Evolutionary conservation across 352 stramenopile species (phyloP).

Genomic region (Pythium utonaiense): DNA sequence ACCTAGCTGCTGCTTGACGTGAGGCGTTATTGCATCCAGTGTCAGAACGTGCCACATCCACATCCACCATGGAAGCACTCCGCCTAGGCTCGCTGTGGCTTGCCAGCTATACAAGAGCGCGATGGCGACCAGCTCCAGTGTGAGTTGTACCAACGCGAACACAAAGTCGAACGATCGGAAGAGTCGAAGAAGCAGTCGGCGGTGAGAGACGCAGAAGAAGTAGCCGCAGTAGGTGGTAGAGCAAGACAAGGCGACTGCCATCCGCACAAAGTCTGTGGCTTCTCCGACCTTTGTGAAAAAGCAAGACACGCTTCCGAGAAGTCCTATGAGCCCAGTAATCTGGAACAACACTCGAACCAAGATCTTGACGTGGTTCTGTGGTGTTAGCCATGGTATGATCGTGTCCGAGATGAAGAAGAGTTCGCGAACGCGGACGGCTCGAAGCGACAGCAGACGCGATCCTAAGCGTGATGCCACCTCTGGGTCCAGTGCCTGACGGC

Average conservation of each 20-base stretch:
- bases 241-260: not conserved
- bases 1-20: not conserved
- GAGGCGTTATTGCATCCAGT: not conserved
- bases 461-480: not conserved
- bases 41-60: not conserved
- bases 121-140: not conserved
- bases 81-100: not conserved
- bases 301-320: not conserved
- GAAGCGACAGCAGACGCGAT: not conserved
- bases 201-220: not conserved
- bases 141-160: not conserved
- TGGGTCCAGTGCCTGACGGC: not conserved
- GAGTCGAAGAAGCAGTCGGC: not conserved
- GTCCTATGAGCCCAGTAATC: not conserved
- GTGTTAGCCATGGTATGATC: not conserved
- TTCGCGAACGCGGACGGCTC: not conserved
- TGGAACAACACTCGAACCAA: not conserved
- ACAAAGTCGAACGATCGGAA: not conserved
- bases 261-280: not conserved
- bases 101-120: not conserved
- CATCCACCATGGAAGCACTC: not conserved
- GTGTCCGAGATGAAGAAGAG: not conserved
- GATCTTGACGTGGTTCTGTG: not conserved
- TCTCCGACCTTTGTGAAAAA: not conserved
- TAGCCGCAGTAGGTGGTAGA: not conserved